A percentile compares a stretch with the other conserved stretches of the same genome.
Conservation (phyloP, 1,139 yeast genomes). For the Yamadazyma diospyri region DNA sequence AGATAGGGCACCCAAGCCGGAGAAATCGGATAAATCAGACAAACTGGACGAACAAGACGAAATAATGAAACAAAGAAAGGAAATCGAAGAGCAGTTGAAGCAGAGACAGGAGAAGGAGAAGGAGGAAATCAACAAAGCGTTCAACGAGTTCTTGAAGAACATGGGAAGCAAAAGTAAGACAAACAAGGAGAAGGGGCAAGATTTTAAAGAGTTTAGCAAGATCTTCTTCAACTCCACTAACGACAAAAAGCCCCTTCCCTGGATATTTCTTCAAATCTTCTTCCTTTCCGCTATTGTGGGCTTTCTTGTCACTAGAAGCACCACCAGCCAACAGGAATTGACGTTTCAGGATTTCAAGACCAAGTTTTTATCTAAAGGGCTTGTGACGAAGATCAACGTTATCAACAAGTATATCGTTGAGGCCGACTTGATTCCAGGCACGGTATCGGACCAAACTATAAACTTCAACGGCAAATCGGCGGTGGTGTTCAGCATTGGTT, state of each 20-base stretch:
- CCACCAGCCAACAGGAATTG: constrained; percentile 33
- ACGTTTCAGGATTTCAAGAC: constrained; percentile 91
- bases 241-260: constrained; percentile 1
- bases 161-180: constrained; percentile 3
- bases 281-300: neutral
- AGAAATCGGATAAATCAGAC: neutral
- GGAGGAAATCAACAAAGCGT: constrained; percentile 23
- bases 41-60: constrained; percentile 10
- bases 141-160: constrained; percentile 2
- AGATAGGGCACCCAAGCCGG: neutral
- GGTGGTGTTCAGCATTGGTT: constrained; percentile 67
- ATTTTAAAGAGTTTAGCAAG: constrained; percentile 1
- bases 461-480: constrained; percentile 38
- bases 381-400: constrained; percentile 73
- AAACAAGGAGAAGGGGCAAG: neutral
- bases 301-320: neutral
- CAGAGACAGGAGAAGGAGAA: constrained; percentile 29
- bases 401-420: constrained; percentile 77
- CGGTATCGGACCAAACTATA: constrained; percentile 40
- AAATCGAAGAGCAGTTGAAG: constrained; percentile 32
- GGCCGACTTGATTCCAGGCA: constrained; percentile 64
- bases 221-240: neutral
- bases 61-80: constrained; percentile 20
- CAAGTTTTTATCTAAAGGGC: constrained; percentile 77
- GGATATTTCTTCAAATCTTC: neutral